Base-by-base conservation (phyloP, 2,329 filamentous ascomycete species). In the Pyrenophora tritici-repentis region DNA sequence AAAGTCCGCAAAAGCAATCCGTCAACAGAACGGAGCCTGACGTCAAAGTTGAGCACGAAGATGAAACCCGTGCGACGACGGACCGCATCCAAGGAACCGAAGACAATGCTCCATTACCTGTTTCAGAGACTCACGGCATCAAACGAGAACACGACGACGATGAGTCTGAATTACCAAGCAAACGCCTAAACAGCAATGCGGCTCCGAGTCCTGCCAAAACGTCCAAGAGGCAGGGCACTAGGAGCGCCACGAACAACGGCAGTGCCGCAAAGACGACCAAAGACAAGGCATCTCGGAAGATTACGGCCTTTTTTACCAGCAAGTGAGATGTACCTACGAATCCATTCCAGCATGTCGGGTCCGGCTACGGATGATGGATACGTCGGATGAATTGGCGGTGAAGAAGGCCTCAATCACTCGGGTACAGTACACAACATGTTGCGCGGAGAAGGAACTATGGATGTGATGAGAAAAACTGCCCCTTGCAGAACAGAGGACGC, bases 181-280 rank as follows among this genome's bases (percentile, higher is more conserved):
- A 81, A 60, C 65, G 56, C 48, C 68, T 44, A 40, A 68, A 64
- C 35, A 51, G 57, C 29, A 47, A 45, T 31, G 41, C 36, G 31
- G 33, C 50, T 53, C 58, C 33, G 47, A 59, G 51, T 26, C 64
- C 70, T 22, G 60, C 64, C 18, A 67, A 70, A 50, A 51, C 26
- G 33, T 49, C 47, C 26, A 75, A 73, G 60, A 82, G 81, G 68
- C 63, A 63, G 51, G 59, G 56, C 22, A 78, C 75, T 39, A 77
- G 79, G 58, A 85, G 82, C 69, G 82, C 83, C 29, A 84, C 81
- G 5, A 82, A 76, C 57, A 86, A 86, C 62, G 71, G 75, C 31
- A 80, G 74, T 43, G 71, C 75, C 36, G 65, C 73, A 36, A 81
- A 80, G 63, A 70, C 65, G 8, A 51, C 72, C 72, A 56, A 82